Base-by-base conservation (phyloP, 2,329 filamentous ascomycete species). In the Cladosporium sp. region DNA sequence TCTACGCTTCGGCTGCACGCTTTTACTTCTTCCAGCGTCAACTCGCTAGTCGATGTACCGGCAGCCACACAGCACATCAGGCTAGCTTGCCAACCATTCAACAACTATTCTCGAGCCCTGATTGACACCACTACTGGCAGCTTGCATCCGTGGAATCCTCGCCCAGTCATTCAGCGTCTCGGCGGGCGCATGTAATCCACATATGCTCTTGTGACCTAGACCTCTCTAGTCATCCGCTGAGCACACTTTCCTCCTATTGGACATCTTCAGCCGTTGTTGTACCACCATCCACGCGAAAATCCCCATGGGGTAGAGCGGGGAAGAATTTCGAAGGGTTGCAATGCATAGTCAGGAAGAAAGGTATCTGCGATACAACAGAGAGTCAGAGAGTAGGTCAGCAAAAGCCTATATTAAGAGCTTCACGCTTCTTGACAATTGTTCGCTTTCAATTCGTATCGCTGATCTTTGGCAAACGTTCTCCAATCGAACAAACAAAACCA, bases 251-350 rank as follows among this genome's bases (percentile, higher is more conserved):
- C 1, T 45, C 20, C 30, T 22, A 45, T 45, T 45, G 42, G 42
- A 45, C 42, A 13, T 12, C 9, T 27, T 27, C 5, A 27, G 22
- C 22, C 22, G 22, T 27, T 27, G 22, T 27, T 4, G 22, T 27
- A 33, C 13, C 6, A 19, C 15, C n/a, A 25, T 18, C 27, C 43
- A 48, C 15, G 32, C 32, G 32, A 16, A 35, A n/a, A 35, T 35
- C 45, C 45, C 45, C 45, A 48, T 27, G 45, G 45, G 45, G 45
- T 48, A 27, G 27, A 40, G 45, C 45, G 45, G 45, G 36, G 45
- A 40, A 48, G 16, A 11, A 20, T 38, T 12, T 7, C 30, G n/a
- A n/a, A 32, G 5, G 7, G 18, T 22, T 20, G 45, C 38, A 35
- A 7, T 40, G 45, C 9, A 48, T 22, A 25, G 45, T 40, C 27